Conservation (phyloP, 345 rosid genomes). For the Raphanus sativus region DNA sequence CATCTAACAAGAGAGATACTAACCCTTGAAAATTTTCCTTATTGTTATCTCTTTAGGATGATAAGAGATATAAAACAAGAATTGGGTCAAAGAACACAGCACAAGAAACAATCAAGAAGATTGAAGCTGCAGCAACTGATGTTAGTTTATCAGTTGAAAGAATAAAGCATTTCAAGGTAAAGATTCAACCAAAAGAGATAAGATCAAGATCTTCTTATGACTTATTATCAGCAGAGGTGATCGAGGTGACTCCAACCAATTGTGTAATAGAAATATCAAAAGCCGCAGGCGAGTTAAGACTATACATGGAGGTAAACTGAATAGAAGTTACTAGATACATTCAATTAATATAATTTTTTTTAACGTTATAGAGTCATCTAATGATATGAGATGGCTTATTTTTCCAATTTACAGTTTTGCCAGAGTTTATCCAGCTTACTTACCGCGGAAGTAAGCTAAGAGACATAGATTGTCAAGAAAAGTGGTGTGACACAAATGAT, state of each 20-base stretch:
- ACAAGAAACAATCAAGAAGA: slow-evolving; percentile 71
- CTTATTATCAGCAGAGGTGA: slow-evolving; percentile 80
- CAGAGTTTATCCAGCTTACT: slow-evolving; percentile 66
- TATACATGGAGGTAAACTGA: slow-evolving; percentile 61
- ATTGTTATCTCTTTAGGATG: slow-evolving; percentile 48
- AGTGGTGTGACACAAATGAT: slow-evolving; percentile 1
- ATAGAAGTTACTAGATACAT: neutral
- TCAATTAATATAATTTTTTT: neutral
- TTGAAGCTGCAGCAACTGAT: slow-evolving; percentile 76
- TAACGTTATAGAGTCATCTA: neutral
- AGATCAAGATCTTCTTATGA: slow-evolving; percentile 59
- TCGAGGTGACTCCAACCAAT: slow-evolving; percentile 77
- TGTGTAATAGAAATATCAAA: slow-evolving; percentile 88
- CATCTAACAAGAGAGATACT: slow-evolving; percentile 4
- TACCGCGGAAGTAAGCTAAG: slow-evolving; percentile 45
- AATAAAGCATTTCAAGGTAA: slow-evolving; percentile 65
- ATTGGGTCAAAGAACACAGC: slow-evolving; percentile 67
- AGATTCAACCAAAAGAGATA: slow-evolving; percentile 60
- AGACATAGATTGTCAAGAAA: neutral
- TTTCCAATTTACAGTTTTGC: slow-evolving; percentile 60
- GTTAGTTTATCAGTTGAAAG: slow-evolving; percentile 62
- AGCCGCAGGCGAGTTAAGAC: slow-evolving; percentile 62
- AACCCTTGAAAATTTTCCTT: neutral
- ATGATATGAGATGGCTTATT: slow-evolving; percentile 7
- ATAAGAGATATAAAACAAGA: slow-evolving; percentile 61